A percentile compares a stretch with the other conserved stretches of the same genome.
Evolutionary conservation across 768 basidiomycete genomes (phyloP).

Genomic region (Xerocomellus chrysenteron): DNA sequence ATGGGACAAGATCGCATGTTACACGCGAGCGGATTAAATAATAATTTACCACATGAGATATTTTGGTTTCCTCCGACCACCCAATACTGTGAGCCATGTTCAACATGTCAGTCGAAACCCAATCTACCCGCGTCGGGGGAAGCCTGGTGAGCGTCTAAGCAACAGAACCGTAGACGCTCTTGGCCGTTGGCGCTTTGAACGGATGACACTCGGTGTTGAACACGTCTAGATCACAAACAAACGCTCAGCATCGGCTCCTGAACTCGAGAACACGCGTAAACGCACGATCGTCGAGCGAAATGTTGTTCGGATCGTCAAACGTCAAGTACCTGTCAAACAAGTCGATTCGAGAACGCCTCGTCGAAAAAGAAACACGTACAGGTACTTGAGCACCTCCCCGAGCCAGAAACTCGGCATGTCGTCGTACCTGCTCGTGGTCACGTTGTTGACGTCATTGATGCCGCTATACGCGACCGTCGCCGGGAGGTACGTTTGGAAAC

Average conservation of each 20-base stretch:
- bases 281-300: conserved; percentile 64
- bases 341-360: not conserved
- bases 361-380: conserved; percentile 41
- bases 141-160: not conserved
- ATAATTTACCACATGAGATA: too few species aligned
- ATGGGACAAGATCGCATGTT: not conserved
- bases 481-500: conserved; percentile 56
- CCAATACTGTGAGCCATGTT: not conserved
- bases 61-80: too few species aligned
- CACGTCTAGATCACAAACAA: conserved; percentile 39
- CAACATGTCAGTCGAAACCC: not conserved
- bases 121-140: not conserved
- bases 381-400: conserved; percentile 74
- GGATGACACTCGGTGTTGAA: conserved; percentile 77
- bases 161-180: conserved; percentile 35
- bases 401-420: conserved; percentile 70
- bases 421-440: conserved; percentile 44
- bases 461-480: conserved; percentile 52
- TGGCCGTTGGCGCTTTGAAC: conserved; percentile 54
- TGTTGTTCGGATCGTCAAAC: conserved; percentile 66
- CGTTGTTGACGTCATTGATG: conserved; percentile 55
- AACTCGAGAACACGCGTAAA: not conserved
- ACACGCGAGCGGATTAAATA: not conserved
- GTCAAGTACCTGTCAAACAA: conserved; percentile 55
- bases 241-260: not conserved